Base-by-base conservation (phyloP, 2,329 filamentous ascomycete species). In the Coniochaeta hoffmannii region DNA sequence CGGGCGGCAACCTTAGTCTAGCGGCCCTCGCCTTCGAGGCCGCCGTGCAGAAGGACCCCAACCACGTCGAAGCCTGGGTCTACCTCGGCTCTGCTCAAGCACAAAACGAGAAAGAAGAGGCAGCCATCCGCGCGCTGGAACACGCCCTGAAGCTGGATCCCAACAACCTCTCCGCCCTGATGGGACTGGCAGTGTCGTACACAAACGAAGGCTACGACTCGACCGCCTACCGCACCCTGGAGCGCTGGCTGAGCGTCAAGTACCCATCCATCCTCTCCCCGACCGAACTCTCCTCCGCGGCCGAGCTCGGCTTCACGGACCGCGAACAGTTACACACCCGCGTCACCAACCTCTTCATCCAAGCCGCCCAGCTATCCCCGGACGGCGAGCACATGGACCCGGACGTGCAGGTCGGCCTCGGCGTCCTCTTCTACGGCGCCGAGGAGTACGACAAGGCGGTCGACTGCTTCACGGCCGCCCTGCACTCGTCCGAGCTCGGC, bases 191-290 rank as follows among this genome's bases (percentile, higher is more conserved):
- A 14, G 93, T 99, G 19, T 96, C 90, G 5, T 99, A 99, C 72
- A 99, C 94, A 50, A 99, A 99, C 73, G 94, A 99, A 74, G 94
- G 93, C 59, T 99, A 97, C 73, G 94, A 99, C 72, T 93, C 89
- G 67, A 96, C 92, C 19, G 93, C 94, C 50, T 99, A 97, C 77
- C 86, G 93, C 55, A 97, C 93, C 10, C 81, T 99, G 14, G 94
- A 99, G 74, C 89, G 93, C 61, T 99, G 94, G 94, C 81, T 99
- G 30, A 90, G 90, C n/a, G 84, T 89, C 65, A 96, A 96, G 72
- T 99, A 99, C 72, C 92, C 94, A 7, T 78, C 84, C 34, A 84
- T 99, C 60, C 84, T 91, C 64, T 75, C 89, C 52, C 86, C 86
- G 12, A 81, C 83, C 52, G 80, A 90, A 34, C 74, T 95, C 15